Evolutionary conservation across 192 early-diverging fungal genomes (phyloP).

Genomic region (Pilaira anomala): DNA sequence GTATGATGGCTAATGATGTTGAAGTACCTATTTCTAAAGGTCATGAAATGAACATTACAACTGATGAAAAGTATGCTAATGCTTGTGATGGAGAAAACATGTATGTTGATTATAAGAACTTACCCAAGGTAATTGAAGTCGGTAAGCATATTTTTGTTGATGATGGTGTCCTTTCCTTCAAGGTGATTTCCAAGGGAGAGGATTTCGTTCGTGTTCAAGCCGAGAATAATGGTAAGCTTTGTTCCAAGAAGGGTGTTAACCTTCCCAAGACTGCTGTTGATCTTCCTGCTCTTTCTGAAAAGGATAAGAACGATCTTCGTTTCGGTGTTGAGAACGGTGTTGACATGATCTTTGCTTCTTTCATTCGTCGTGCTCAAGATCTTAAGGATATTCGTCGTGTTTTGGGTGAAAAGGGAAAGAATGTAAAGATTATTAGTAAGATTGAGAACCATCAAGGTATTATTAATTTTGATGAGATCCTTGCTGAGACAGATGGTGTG

Average conservation of each 20-base stretch:
- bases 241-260: constrained; percentile 91
- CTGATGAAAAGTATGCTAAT: constrained; percentile 56
- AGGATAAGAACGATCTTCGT: constrained; percentile 80
- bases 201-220: constrained; percentile 58
- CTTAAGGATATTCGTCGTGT: constrained; percentile 84
- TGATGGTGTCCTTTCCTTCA: constrained; percentile 92
- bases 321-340: constrained; percentile 89
- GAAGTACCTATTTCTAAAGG: constrained; percentile 64
- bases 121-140: constrained; percentile 61
- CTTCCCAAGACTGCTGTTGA: constrained; percentile 82
- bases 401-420: constrained; percentile 68
- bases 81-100: constrained; percentile 52
- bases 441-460: constrained; percentile 94
- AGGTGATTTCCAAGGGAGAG: constrained; percentile 67
- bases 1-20: constrained; percentile 56
- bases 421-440: constrained; percentile 95
- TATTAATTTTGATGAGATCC: constrained; percentile 92
- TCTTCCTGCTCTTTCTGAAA: constrained; percentile 85
- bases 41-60: constrained; percentile 67
- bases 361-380: constrained; percentile 87
- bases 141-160: constrained; percentile 82
- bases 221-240: constrained; percentile 75
- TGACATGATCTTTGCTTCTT: constrained; percentile 92
- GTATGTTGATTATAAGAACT: constrained; percentile 76
- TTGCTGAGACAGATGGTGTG: constrained; percentile 86